phyloP scores from a whole-genome alignment of 495 filamentous ascomycete genomes.

The Hypoxylon intermedium region DNA sequence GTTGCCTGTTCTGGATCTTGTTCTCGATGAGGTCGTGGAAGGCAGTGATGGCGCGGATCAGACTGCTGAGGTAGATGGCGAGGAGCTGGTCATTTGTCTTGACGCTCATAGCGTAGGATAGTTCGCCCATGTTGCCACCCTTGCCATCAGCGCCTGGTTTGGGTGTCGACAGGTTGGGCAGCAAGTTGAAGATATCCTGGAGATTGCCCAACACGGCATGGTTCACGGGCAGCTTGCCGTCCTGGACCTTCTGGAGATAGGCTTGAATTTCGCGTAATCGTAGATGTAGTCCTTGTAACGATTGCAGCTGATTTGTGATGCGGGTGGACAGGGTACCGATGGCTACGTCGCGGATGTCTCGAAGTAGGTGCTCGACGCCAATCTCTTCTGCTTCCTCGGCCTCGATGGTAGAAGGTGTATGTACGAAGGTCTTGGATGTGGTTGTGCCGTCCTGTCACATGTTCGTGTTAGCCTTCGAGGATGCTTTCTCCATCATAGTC shows the following conservation, averaged over 20 bases:
- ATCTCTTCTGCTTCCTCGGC: conserved; percentile 99
- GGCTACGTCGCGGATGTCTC: conserved; percentile 97
- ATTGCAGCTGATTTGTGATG: conserved; percentile 97
- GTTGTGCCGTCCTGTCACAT: conserved; percentile 91
- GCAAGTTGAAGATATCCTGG: conserved; percentile 98
- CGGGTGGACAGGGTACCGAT: conserved; percentile 98
- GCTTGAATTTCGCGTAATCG: conserved; percentile 93
- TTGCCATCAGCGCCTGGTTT: conserved; percentile 60
- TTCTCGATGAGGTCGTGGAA: conserved; percentile 99
- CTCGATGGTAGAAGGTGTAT: conserved; percentile 99
- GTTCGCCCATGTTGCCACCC: conserved; percentile 74
- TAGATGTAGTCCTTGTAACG: conserved; percentile 93
- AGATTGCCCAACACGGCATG: conserved; percentile 97
- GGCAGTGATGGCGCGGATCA: conserved; percentile 97
- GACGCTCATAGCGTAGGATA: conserved; percentile 93
- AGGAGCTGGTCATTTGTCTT: conserved; percentile 99
- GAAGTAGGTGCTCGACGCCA: conserved; percentile 95
- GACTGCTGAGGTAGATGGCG: conserved; percentile 92
- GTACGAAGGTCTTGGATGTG: conserved; percentile 95
- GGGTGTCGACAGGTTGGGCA: conserved; percentile 93
- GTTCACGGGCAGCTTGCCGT: conserved; percentile 91
- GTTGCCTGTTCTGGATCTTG: conserved; percentile 98
- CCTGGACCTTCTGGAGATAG: conserved; percentile 95
- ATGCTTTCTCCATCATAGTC: neutral
- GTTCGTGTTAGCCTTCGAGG: conserved; percentile 28